phyloP scores from a whole-genome alignment of 2,329 filamentous ascomycete genomes.

The Calonectria fujianensis region DNA sequence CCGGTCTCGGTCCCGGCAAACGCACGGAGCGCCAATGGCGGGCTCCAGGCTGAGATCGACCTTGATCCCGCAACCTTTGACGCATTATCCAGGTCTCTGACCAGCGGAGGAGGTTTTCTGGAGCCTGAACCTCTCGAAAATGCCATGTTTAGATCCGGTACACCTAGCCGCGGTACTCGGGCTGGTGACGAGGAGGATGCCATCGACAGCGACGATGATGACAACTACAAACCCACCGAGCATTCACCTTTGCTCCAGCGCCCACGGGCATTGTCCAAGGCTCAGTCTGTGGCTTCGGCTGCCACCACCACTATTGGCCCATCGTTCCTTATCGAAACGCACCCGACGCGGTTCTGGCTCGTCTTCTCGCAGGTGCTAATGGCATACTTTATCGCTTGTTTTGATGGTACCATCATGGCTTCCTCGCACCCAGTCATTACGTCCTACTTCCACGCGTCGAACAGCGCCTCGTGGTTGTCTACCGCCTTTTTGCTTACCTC shows the following conservation, averaged over 20 bases:
- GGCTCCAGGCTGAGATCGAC: conserved; percentile 33
- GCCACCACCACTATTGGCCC: conserved; percentile 43
- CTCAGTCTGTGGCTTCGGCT: conserved; percentile 41
- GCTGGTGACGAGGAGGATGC: conserved; percentile 41
- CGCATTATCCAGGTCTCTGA: conserved; percentile 63
- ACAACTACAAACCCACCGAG: conserved; percentile 47
- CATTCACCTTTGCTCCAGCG: conserved; percentile 53
- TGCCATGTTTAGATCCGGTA: conserved; percentile 60
- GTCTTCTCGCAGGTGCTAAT: conserved; percentile 76
- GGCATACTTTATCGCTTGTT: conserved; percentile 77
- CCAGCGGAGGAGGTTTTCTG: conserved; percentile 61
- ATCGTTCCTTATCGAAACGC: conserved; percentile 68
- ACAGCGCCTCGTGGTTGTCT: conserved; percentile 88
- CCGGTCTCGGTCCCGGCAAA: conserved; percentile 49
- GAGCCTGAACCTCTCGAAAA: conserved; percentile 65
- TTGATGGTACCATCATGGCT: conserved; percentile 88
- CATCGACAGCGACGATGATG: conserved; percentile 41
- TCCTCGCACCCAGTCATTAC: conserved; percentile 88
- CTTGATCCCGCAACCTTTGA: conserved; percentile 52
- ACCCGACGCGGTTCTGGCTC: conserved; percentile 74
- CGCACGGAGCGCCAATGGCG: conserved; percentile 42
- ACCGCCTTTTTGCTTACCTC: conserved; percentile 86
- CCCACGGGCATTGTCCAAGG: conserved; percentile 44
- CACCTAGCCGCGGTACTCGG: conserved; percentile 48
- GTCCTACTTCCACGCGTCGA: conserved; percentile 85